Evolutionary conservation across 2,329 filamentous ascomycete species (phyloP).

Genomic region (Teratosphaeria gauchensis): DNA sequence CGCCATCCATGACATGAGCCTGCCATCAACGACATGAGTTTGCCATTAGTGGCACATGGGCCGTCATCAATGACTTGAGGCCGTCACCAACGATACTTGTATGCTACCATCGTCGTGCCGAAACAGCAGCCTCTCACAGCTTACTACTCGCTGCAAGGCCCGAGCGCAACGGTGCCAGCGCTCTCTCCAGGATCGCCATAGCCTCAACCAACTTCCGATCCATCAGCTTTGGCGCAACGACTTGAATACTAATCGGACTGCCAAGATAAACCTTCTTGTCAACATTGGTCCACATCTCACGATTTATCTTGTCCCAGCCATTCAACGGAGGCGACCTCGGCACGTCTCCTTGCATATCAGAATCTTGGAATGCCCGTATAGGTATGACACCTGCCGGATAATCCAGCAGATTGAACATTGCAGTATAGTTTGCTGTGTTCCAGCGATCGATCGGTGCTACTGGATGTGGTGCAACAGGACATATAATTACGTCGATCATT

Average conservation of each 20-base stretch:
- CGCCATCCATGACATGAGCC: too few species aligned
- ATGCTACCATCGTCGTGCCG: neutral
- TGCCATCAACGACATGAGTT: too few species aligned
- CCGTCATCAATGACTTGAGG: too few species aligned
- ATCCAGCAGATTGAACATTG: constrained; percentile 52
- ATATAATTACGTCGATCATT: constrained; percentile 51
- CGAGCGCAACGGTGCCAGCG: constrained; percentile 16
- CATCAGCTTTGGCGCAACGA: constrained; percentile 45
- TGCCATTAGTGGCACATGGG: too few species aligned
- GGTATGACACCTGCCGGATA: constrained; percentile 51
- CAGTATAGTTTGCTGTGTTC: constrained; percentile 54
- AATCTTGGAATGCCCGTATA: constrained; percentile 39
- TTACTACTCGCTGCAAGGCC: neutral
- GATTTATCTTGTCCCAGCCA: constrained; percentile 52
- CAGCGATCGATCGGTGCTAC: constrained; percentile 53
- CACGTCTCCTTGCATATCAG: constrained; percentile 44
- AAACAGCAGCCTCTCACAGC: neutral
- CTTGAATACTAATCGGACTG: constrained; percentile 47
- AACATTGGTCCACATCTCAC: constrained; percentile 46
- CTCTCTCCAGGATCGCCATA: constrained; percentile 46
- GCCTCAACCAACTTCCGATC: constrained; percentile 45
- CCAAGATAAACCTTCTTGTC: constrained; percentile 46
- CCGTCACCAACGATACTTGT: neutral
- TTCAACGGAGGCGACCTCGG: constrained; percentile 30
- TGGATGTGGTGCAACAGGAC: constrained; percentile 55